Evolutionary conservation across 768 basidiomycete species (phyloP).

Genomic region (Pleurotus citrinopileatus): DNA sequence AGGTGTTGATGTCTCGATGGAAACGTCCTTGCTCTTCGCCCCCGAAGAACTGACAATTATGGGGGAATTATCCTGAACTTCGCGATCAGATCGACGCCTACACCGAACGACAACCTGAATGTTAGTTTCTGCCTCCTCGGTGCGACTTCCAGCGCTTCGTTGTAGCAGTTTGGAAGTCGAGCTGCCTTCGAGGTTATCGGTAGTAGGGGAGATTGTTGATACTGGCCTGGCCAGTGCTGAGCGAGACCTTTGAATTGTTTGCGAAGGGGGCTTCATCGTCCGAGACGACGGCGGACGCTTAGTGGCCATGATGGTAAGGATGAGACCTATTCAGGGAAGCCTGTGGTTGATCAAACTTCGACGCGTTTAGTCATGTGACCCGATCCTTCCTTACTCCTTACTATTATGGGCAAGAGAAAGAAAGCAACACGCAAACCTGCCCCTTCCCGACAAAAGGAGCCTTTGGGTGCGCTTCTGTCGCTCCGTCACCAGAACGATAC

Average conservation of each 20-base stretch:
- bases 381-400: slow-evolving; percentile 9
- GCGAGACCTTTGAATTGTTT: slow-evolving; percentile 36
- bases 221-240: slow-evolving; percentile 45
- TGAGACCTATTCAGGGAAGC: slow-evolving; percentile 8
- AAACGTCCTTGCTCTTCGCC: slow-evolving; percentile 71
- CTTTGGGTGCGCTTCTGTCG: slow-evolving; percentile 54
- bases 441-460: slow-evolving; percentile 61
- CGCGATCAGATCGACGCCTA: slow-evolving; percentile 80
- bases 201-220: slow-evolving; percentile 21
- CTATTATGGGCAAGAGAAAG: slow-evolving; percentile 83
- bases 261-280: slow-evolving; percentile 34
- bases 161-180: slow-evolving; percentile 14
- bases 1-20: slow-evolving; percentile 75
- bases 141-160: slow-evolving; percentile 21
- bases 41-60: slow-evolving; percentile 81
- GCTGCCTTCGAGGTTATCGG: slow-evolving; percentile 18
- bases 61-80: slow-evolving; percentile 83
- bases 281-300: slow-evolving; percentile 57
- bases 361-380: slow-evolving; percentile 32
- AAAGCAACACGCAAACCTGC: slow-evolving; percentile 84
- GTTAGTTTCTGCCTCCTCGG: slow-evolving; percentile 67
- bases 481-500: background rate
- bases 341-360: slow-evolving; percentile 29
- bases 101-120: slow-evolving; percentile 94
- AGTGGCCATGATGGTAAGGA: slow-evolving; percentile 48